A percentile compares a stretch with the other conserved stretches of the same genome.
Evolutionary conservation across 305 asterid species (phyloP).

Genomic region (Fraxinus ornus): DNA sequence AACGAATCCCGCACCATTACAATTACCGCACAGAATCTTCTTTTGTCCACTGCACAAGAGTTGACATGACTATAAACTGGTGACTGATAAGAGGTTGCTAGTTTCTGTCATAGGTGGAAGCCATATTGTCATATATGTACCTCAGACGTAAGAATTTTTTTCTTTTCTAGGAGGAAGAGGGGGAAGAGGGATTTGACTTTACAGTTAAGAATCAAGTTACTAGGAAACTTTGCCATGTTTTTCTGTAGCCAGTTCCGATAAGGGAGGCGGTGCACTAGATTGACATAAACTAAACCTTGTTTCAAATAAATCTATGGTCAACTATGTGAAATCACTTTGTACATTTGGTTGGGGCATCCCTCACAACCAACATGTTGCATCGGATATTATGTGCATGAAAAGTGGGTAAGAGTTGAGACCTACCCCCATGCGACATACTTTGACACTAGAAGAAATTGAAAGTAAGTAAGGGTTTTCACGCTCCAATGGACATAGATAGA

Average conservation of each 20-base stretch:
- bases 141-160: background rate
- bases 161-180: background rate
- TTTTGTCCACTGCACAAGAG: constrained; percentile 61
- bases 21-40: constrained; percentile 75
- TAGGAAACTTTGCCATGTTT: background rate
- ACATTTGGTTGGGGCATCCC: background rate
- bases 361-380: background rate
- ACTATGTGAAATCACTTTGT: background rate
- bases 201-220: background rate
- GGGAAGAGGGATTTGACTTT: background rate
- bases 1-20: constrained; percentile 88
- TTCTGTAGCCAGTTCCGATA: background rate
- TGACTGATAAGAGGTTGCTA: background rate
- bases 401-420: background rate
- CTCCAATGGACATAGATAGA: background rate
- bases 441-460: background rate
- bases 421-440: background rate
- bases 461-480: background rate
- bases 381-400: background rate
- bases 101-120: background rate
- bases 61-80: background rate
- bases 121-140: background rate
- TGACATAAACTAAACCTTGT: background rate
- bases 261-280: background rate
- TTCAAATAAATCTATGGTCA: background rate